phyloP scores from a whole-genome alignment of 1,284 basidiomycete genomes.

The Fomitopsis betulina region DNA sequence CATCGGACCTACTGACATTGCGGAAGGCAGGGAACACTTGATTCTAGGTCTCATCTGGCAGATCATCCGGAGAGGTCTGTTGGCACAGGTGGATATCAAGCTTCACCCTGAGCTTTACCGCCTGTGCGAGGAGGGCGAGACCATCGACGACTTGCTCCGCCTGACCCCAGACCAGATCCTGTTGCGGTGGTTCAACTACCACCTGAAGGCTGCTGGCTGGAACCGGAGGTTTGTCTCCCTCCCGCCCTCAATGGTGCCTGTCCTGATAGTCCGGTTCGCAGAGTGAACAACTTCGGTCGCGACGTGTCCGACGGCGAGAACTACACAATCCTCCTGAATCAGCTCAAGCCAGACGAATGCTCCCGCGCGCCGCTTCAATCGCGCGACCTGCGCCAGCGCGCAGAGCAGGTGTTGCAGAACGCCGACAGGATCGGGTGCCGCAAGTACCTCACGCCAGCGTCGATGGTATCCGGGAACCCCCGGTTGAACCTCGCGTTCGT shows the following conservation, averaged over 20 bases:
- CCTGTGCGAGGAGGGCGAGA: conserved; percentile 94
- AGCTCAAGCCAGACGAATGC: conserved; percentile 92
- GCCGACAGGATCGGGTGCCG: conserved; percentile 93
- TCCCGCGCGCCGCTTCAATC: conserved; percentile 92
- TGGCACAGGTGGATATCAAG: conserved; percentile 97
- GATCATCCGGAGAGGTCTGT: conserved; percentile 90
- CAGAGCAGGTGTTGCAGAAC: conserved; percentile 88
- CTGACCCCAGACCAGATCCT: conserved; percentile 97
- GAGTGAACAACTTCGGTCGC: conserved; percentile 96
- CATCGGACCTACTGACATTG: conserved; percentile 90
- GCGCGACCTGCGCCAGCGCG: conserved; percentile 75
- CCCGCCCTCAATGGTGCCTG: background rate
- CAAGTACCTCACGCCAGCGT: conserved; percentile 91
- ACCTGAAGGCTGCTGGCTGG: conserved; percentile 95
- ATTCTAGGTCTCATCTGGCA: conserved; percentile 99
- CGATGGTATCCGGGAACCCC: conserved; percentile 93
- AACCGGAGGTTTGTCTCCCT: conserved; percentile 56
- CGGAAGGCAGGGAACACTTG: conserved; percentile 93
- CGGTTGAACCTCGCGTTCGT: conserved; percentile 98
- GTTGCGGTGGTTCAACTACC: conserved; percentile 98
- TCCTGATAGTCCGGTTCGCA: conserved; percentile 24
- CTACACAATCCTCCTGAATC: conserved; percentile 93
- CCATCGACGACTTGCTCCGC: conserved; percentile 90
- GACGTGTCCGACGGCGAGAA: conserved; percentile 96
- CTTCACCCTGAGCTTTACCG: conserved; percentile 96